Conservation (phyloP, 2,329 filamentous ascomycete species). For the Graphilbum ipis-grandicollis region DNA sequence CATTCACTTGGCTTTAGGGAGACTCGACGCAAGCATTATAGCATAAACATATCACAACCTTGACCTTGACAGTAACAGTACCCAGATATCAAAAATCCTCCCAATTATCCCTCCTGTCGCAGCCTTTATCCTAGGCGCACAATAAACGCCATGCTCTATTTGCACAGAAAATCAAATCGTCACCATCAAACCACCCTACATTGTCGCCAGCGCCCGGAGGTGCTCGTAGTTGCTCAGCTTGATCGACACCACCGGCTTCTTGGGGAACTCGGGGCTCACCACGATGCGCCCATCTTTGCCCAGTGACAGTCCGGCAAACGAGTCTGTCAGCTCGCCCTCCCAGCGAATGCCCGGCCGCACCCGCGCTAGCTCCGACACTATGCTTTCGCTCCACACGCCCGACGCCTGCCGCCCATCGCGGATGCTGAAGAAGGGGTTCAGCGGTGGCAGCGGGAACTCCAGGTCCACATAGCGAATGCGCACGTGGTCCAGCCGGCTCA, state of each 20-base stretch:
- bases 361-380: constrained; percentile 40
- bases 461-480: constrained; percentile 62
- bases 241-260: constrained; percentile 33
- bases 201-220: constrained; percentile 17
- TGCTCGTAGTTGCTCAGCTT: constrained; percentile 40
- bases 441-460: constrained; percentile 50
- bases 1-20: too few relatives aligned
- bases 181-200: background rate
- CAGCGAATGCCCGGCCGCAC: constrained; percentile 42
- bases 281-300: constrained; percentile 42
- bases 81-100: too few relatives aligned
- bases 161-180: too few relatives aligned
- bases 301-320: constrained; percentile 40
- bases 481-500: constrained; percentile 43
- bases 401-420: constrained; percentile 40
- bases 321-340: constrained; percentile 40
- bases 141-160: too few relatives aligned
- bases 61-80: too few relatives aligned
- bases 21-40: too few relatives aligned
- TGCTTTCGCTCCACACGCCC: constrained; percentile 55
- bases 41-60: too few relatives aligned
- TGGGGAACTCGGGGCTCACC: constrained; percentile 36
- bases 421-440: constrained; percentile 58
- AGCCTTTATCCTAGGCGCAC: too few relatives aligned
- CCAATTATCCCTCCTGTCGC: too few relatives aligned